Evolutionary conservation across 202 grass and related monocot genomes (phyloP).

Genomic region (Carex sylvatica): DNA sequence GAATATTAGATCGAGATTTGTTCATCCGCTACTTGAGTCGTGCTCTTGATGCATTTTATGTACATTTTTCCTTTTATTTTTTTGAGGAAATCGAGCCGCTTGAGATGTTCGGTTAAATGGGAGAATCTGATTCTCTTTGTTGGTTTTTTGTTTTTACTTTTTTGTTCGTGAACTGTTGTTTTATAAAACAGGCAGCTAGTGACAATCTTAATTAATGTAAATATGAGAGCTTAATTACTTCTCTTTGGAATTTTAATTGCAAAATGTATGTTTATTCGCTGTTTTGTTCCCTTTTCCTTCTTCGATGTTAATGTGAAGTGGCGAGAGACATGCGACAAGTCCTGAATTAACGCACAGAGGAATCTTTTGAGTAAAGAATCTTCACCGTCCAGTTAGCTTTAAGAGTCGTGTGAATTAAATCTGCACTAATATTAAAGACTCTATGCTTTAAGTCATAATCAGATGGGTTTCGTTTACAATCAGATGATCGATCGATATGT

Average conservation of each 20-base stretch:
- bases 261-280: too few species aligned
- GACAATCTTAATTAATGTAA: background rate
- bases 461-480: too few species aligned
- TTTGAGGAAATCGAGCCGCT: conserved; percentile 6
- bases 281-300: background rate
- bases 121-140: background rate
- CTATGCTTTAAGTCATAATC: too few species aligned
- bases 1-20: background rate
- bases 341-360: background rate
- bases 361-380: too few species aligned
- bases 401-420: too few species aligned
- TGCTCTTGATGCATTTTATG: background rate
- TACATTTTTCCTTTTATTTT: background rate
- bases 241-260: background rate
- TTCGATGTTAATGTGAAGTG: background rate
- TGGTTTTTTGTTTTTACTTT: background rate
- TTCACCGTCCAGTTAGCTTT: too few species aligned
- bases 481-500: too few species aligned
- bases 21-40: background rate
- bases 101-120: background rate
- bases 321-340: background rate
- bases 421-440: too few species aligned
- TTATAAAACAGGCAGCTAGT: background rate
- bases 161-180: background rate
- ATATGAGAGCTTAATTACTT: background rate